Evolutionary conservation across 331 rosid species (phyloP), one percentile per base, ranked within the genome.

Genomic region (Acacia concinna): DNA sequence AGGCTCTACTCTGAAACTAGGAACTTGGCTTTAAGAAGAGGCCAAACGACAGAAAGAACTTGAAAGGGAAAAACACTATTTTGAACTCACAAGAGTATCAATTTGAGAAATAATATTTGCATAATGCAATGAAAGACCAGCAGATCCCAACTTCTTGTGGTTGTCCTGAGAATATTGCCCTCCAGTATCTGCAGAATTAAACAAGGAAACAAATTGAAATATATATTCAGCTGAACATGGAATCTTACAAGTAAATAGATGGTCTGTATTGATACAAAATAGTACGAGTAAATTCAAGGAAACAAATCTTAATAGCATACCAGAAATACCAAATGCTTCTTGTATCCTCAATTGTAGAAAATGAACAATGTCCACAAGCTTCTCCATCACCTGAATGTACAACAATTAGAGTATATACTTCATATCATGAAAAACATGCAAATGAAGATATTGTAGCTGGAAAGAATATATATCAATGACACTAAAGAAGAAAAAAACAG

Each of bases 111-210:
- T 89, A 81, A 95, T 88, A 80, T 89, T 91, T 68, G 99, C 97
- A 81, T 91, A 95, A 89, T 95, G 99, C 92, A 95, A 87, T 40
- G 97, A 97, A 57, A 95, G 98, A 84, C 99, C 97, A 60, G 94
- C 94, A 74, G 92, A 86, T 41, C 97, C 99, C 89, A 95, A 76
- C 88, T 83, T 93, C 73, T 85, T 87, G 41, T 86, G 85, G 85
- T 78, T 88, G 74, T 63, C 86, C 40, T 82, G 93, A 78, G 89
- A 81, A 66, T 87, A 89, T 79, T 83, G 84, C 71, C 80, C 88
- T 76, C 86, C 93, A 38, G 81, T 83, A 79, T 91, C 99, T 92
- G 91, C 89, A 82, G 43, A 68, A 76, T 77, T 75, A 70, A 57
- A 85, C 51, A 75, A 5, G 64, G 57, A 76, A 57, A 81, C 32